Base-by-base conservation (phyloP, 352 stramenopile genomes). In the Nothophytophthora sp. region DNA sequence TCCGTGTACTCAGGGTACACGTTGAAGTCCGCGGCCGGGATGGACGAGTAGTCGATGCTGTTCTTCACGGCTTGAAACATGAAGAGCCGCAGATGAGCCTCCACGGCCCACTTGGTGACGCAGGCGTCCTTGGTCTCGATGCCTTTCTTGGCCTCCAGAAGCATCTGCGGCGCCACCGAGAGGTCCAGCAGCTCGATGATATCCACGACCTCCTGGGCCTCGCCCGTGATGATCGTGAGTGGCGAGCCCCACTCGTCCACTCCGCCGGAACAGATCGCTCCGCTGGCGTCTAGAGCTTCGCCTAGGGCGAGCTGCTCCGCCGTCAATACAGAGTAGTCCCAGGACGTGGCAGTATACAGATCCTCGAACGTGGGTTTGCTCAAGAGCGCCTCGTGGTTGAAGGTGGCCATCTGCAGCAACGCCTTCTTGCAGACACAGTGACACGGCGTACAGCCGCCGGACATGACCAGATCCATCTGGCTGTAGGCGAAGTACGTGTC, bases 1-100 rank as follows among this genome's bases (percentile, higher is more conserved):
- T 52, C 44, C 4, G 44, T 52, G 33, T 43, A 52, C 44, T 52
- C 34, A 22, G 44, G 44, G n/a, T 43, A 52, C 22, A 52, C 39
- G 13, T 25, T 18, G 4, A 52, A 16, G 9, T 52, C 32, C 13
- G 33, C 45, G 2, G 35, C 35, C 16, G 45, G 33, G 16, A 53
- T 37, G 18, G 28, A 39, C 33, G 45, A 53, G 34, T 53, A 53
- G 34, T 53, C 45, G 45, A 44, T 13, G 27, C 27, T 43, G 33
- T 53, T 43, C 15, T 32, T 16, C 19, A 37, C 45, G 3, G 45
- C 24, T 10, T 44, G 33, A 34, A 53, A 53, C 22, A 7, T 30
- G 24, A 44, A 53, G 1, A 53, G 20, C 11, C 45, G 33, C 24
- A 37, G 23, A 36, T 53, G 45, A 10, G 45, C 19, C 32, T 53